phyloP scores from a whole-genome alignment of 306 rosid genomes.

The Dicorynia guianensis region DNA sequence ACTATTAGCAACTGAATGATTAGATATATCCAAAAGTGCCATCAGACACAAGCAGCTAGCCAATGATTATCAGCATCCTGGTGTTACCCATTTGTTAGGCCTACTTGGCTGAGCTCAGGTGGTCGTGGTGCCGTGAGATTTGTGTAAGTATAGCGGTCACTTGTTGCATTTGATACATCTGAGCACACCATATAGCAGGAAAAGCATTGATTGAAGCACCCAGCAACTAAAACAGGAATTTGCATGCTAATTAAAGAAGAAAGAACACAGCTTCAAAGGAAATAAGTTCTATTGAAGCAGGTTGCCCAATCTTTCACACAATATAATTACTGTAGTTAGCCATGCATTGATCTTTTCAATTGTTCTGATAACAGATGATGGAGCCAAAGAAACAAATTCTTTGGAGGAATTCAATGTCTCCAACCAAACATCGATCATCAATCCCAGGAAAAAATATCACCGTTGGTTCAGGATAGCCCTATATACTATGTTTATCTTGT shows the following conservation, averaged over 20 bases:
- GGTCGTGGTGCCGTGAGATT: too few relatives aligned
- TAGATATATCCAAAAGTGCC: neutral
- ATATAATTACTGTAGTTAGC: neutral
- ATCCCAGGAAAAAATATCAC: neutral
- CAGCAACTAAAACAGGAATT: neutral
- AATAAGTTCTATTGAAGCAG: too few relatives aligned
- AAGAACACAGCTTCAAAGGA: too few relatives aligned
- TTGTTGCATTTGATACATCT: neutral
- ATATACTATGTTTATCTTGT: constrained; percentile 29
- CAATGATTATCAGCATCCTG: neutral
- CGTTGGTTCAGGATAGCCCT: constrained; percentile 46
- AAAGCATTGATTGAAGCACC: neutral
- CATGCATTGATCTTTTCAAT: neutral
- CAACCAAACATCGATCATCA: neutral
- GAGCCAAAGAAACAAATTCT: constrained; percentile 16
- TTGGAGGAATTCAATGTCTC: neutral
- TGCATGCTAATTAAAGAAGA: neutral
- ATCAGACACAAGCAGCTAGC: neutral
- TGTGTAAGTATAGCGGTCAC: neutral
- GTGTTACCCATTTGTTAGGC: too few relatives aligned
- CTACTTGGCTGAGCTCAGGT: too few relatives aligned
- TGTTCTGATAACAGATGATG: neutral
- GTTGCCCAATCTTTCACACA: neutral
- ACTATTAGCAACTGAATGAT: neutral
- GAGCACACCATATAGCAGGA: neutral